Conservation (phyloP, 306 rosid species). For the Inga leiocalycina region DNA sequence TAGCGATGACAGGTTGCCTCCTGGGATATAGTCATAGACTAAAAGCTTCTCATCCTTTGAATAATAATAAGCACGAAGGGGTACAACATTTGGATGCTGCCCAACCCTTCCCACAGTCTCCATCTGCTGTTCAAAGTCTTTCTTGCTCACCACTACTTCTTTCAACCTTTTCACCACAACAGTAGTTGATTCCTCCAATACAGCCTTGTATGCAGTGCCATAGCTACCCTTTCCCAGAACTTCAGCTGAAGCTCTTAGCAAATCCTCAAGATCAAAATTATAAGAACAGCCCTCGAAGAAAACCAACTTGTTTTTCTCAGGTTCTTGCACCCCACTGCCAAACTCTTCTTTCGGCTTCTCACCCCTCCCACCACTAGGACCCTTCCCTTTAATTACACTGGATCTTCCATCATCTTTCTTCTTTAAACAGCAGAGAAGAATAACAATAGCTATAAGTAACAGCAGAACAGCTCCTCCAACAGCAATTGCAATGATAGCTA, state of each 20-base stretch:
- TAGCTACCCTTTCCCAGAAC: conserved; percentile 89
- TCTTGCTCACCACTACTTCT: conserved; percentile 83
- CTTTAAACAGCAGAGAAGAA: conserved; percentile 64
- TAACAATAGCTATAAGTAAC: conserved; percentile 55
- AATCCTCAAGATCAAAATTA: conserved; percentile 87
- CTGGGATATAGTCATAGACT: conserved; percentile 65
- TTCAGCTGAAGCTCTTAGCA: conserved; percentile 87
- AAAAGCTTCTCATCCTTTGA: conserved; percentile 89
- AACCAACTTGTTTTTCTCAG: conserved; percentile 83
- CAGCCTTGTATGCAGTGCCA: conserved; percentile 88
- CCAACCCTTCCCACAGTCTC: conserved; percentile 76
- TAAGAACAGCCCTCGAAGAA: conserved; percentile 87
- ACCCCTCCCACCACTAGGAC: conserved; percentile 65
- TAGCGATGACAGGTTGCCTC: conserved; percentile 68
- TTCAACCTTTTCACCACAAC: conserved; percentile 89
- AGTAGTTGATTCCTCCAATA: conserved; percentile 77
- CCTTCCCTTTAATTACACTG: conserved; percentile 57
- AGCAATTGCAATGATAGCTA: conserved; percentile 78
- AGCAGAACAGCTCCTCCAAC: conserved; percentile 69
- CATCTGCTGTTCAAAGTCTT: conserved; percentile 86
- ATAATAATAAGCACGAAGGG: conserved; percentile 87
- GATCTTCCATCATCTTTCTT: conserved; percentile 45
- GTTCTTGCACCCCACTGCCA: conserved; percentile 91
- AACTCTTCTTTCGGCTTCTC: conserved; percentile 88
- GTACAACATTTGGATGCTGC: conserved; percentile 67